phyloP scores from a whole-genome alignment of 148 eudicot genomes.

The Nepenthes gracilis region DNA sequence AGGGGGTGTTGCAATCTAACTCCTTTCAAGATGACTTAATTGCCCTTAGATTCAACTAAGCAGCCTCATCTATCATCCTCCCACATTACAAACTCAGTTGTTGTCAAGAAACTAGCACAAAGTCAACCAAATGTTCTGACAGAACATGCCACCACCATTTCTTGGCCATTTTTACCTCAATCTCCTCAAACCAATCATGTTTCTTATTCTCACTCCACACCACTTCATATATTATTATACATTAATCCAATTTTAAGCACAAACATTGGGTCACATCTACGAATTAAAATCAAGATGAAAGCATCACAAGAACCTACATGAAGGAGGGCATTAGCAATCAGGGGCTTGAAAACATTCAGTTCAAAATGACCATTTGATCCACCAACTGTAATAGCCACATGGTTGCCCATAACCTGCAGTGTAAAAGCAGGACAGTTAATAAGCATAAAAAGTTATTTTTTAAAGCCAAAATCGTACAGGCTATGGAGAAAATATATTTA shows the following conservation, averaged over 20 bases:
- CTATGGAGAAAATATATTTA: background rate
- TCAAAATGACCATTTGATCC: constrained; percentile 99
- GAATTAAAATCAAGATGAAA: background rate
- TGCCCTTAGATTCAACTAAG: too few species aligned
- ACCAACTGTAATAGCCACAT: constrained; percentile 88
- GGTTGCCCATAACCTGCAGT: constrained; percentile 92
- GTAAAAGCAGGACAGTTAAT: constrained; percentile 4
- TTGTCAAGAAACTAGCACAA: too few species aligned
- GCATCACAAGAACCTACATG: constrained; percentile 43
- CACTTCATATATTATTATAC: background rate
- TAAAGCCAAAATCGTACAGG: background rate
- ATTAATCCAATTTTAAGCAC: background rate
- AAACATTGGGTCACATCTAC: background rate
- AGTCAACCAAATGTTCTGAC: too few species aligned
- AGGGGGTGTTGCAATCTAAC: too few species aligned
- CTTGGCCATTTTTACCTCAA: too few species aligned
- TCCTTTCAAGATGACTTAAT: too few species aligned
- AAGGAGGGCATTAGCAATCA: constrained; percentile 78
- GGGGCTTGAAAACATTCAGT: constrained; percentile 92
- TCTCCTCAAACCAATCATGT: too few species aligned
- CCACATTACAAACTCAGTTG: too few species aligned
- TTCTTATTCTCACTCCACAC: too few species aligned
- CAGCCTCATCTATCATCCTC: too few species aligned
- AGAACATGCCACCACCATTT: too few species aligned
- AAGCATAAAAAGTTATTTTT: constrained; percentile 1